Evolutionary conservation across 1,284 basidiomycete genomes (phyloP).

Genomic region (Ganoderma lucidum): DNA sequence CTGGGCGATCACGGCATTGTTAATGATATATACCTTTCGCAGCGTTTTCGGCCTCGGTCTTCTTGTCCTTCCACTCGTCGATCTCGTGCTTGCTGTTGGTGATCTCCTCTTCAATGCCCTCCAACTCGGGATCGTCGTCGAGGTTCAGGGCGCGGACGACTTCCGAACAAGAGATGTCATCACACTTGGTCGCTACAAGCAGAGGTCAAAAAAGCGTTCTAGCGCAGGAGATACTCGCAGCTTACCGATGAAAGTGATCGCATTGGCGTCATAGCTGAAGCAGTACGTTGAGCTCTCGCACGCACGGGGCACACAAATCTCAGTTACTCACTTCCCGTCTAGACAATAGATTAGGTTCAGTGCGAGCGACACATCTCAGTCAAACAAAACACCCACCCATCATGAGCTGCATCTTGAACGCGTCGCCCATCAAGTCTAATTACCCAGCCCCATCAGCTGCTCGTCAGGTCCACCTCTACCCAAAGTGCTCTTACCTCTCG

Average conservation of each 20-base stretch:
- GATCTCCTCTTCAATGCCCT: slow-evolving; percentile 57
- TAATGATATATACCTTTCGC: slow-evolving; percentile 49
- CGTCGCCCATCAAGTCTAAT: slow-evolving; percentile 64
- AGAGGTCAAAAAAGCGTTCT: neutral
- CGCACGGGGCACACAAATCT: neutral
- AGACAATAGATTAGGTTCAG: slow-evolving; percentile 7
- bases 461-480: neutral
- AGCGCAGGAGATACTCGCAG: neutral
- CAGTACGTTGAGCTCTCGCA: slow-evolving; percentile 16
- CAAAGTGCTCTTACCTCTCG: slow-evolving; percentile 50
- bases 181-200: slow-evolving; percentile 63
- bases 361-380: neutral
- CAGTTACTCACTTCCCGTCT: slow-evolving; percentile 59
- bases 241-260: slow-evolving; percentile 67
- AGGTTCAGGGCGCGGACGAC: slow-evolving; percentile 59
- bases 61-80: slow-evolving; percentile 51
- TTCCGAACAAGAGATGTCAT: slow-evolving; percentile 69
- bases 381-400: slow-evolving; percentile 44
- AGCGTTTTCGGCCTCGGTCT: slow-evolving; percentile 47
- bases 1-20: neutral
- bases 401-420: slow-evolving; percentile 67
- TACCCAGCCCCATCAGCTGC: neutral
- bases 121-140: slow-evolving; percentile 59
- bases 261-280: slow-evolving; percentile 58
- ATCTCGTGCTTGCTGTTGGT: slow-evolving; percentile 47